Conservation (phyloP, 345 rosid genomes). For the Acer saccharum region DNA sequence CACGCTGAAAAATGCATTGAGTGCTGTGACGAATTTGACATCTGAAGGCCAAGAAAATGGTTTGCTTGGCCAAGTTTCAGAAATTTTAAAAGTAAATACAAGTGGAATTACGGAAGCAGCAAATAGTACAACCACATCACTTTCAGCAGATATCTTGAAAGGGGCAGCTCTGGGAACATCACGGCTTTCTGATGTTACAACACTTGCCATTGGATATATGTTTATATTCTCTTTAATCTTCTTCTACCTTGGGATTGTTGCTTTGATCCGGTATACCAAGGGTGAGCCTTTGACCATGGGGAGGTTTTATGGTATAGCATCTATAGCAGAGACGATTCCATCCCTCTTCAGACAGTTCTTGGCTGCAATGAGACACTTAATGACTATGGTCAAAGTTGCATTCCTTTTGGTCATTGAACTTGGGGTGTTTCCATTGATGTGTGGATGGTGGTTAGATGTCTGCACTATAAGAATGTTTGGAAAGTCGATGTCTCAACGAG, state of each 20-base stretch:
- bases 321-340: conserved; percentile 83
- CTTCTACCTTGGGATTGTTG: conserved; percentile 79
- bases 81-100: conserved; percentile 62
- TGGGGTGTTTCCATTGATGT: conserved; percentile 98
- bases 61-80: conserved; percentile 59
- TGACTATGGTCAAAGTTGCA: conserved; percentile 99
- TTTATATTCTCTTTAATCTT: conserved; percentile 70
- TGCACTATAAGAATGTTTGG: conserved; percentile 97
- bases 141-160: conserved; percentile 65
- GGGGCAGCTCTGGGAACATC: conserved; percentile 65
- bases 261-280: conserved; percentile 86
- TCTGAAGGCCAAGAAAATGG: conserved; percentile 66
- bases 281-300: conserved; percentile 92
- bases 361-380: conserved; percentile 98
- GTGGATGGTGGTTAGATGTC: conserved; percentile 99
- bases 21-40: conserved; percentile 76
- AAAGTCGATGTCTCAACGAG: conserved; percentile 87
- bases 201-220: conserved; percentile 91
- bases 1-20: conserved; percentile 68
- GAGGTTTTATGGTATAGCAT: conserved; percentile 83
- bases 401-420: conserved; percentile 97
- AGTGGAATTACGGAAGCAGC: conserved; percentile 58
- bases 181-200: conserved; percentile 91
- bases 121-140: conserved; percentile 52
- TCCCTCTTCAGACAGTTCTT: conserved; percentile 89